phyloP scores from a whole-genome alignment of 2,329 filamentous ascomycete genomes.

The Nigrospora sphaerica region DNA sequence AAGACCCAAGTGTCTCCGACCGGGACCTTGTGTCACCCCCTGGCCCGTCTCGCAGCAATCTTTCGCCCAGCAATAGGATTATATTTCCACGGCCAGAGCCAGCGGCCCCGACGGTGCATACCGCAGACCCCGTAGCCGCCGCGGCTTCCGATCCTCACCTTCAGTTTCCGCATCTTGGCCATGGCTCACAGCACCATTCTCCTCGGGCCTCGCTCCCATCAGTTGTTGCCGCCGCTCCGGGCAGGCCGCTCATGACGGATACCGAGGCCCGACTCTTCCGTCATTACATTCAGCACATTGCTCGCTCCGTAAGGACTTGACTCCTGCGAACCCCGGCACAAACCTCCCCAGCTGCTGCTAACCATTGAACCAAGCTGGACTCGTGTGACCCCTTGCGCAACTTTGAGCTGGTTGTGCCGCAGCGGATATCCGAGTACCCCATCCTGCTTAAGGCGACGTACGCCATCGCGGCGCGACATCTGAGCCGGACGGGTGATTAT shows the following conservation, averaged over 20 bases:
- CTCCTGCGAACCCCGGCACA: too few species aligned
- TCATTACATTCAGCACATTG: conserved; percentile 27
- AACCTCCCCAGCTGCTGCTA: too few species aligned
- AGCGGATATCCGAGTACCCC: conserved; percentile 40
- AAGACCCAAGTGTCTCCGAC: too few species aligned
- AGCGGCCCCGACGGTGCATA: background rate
- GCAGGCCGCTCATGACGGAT: conserved; percentile 17
- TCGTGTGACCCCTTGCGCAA: conserved; percentile 28
- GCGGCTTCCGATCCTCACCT: too few species aligned
- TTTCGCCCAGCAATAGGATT: background rate
- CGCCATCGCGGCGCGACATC: conserved; percentile 46
- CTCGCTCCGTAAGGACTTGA: conserved; percentile 21
- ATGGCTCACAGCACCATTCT: too few species aligned
- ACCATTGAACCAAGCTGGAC: conserved; percentile 15
- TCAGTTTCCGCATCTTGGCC: too few species aligned
- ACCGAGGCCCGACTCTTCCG: conserved; percentile 25
- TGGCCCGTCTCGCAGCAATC: too few species aligned
- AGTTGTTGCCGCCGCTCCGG: too few species aligned
- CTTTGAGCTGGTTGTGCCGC: conserved; percentile 47
- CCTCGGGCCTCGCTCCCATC: too few species aligned
- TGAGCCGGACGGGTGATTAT: conserved; percentile 39
- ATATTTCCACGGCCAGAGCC: conserved; percentile 10
- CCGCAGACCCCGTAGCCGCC: too few species aligned
- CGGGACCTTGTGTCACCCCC: too few species aligned
- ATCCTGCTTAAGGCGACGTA: conserved; percentile 50